phyloP scores from a whole-genome alignment of 495 filamentous ascomycete genomes.

The Astrothelium subdiscretum region DNA sequence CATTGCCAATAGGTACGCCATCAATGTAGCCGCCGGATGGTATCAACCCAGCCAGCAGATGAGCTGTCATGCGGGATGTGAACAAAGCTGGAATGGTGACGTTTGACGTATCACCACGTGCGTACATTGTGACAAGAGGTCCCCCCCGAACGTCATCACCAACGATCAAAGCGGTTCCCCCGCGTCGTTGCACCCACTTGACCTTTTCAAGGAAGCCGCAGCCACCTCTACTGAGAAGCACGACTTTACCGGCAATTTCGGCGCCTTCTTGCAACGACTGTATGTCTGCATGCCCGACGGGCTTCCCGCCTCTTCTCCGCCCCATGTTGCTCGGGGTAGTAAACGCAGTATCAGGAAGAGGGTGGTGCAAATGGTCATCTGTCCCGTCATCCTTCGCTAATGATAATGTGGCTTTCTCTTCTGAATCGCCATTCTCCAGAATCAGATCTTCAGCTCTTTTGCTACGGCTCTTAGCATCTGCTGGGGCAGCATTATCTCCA shows the following conservation, averaged over 20 bases:
- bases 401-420: neutral
- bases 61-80: conserved; percentile 88
- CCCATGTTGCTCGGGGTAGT: conserved; percentile 25
- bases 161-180: conserved; percentile 81
- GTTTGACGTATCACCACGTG: conserved; percentile 85
- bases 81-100: conserved; percentile 89
- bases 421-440: conserved; percentile 7
- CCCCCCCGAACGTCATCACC: conserved; percentile 85
- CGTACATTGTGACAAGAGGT: conserved; percentile 89
- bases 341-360: conserved; percentile 39
- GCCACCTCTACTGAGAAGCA: conserved; percentile 78
- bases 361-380: conserved; percentile 78
- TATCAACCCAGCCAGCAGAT: conserved; percentile 81
- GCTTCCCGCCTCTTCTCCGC: conserved; percentile 25
- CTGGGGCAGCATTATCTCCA: neutral
- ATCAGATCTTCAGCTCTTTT: neutral
- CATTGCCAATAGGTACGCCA: conserved; percentile 38
- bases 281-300: conserved; percentile 71
- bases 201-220: conserved; percentile 97
- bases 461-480: neutral
- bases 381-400: conserved; percentile 62
- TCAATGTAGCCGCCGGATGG: conserved; percentile 53
- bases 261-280: conserved; percentile 89
- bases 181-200: conserved; percentile 87
- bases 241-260: conserved; percentile 87